phyloP scores from a whole-genome alignment of 306 rosid species.

The Crataegus laevigata region DNA sequence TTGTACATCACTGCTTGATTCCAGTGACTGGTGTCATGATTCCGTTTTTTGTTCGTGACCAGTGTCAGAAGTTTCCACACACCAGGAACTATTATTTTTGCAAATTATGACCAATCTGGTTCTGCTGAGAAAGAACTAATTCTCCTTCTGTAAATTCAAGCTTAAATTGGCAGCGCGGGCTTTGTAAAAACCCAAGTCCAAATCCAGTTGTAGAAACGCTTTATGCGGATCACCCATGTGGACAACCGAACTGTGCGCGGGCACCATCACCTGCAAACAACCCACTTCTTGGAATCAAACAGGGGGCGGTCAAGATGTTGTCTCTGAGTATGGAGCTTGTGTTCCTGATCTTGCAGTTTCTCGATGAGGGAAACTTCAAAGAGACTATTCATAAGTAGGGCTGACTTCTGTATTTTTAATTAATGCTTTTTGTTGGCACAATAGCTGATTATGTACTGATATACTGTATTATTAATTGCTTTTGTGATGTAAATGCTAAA shows the following conservation, averaged over 20 bases:
- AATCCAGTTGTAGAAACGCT: conserved; percentile 97
- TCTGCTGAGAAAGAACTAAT: background rate
- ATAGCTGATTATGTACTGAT: conserved; percentile 13
- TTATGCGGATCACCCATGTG: conserved; percentile 95
- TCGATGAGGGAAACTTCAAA: conserved; percentile 94
- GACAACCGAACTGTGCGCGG: conserved; percentile 93
- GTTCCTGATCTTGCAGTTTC: conserved; percentile 97
- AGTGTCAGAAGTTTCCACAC: background rate
- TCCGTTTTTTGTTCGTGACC: background rate
- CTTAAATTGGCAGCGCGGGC: conserved; percentile 98
- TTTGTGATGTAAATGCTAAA: conserved; percentile 23
- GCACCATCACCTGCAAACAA: conserved; percentile 96
- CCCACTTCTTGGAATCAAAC: conserved; percentile 58
- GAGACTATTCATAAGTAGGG: conserved; percentile 97
- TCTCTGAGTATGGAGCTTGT: conserved; percentile 97
- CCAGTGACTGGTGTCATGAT: background rate
- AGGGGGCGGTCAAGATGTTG: conserved; percentile 58
- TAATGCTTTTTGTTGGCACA: background rate
- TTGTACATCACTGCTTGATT: background rate
- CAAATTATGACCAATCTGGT: background rate
- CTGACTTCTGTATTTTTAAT: background rate
- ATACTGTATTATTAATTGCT: conserved; percentile 24
- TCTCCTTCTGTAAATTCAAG: conserved; percentile 40
- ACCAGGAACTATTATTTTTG: background rate
- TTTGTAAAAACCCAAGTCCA: conserved; percentile 93